A percentile compares a stretch with the other conserved stretches of the same genome.
These are phyloP conservation scores for Solanum lycopersicoides DNA, from an alignment of 257 asterid species.

Conservation along the genomic window DNA sequence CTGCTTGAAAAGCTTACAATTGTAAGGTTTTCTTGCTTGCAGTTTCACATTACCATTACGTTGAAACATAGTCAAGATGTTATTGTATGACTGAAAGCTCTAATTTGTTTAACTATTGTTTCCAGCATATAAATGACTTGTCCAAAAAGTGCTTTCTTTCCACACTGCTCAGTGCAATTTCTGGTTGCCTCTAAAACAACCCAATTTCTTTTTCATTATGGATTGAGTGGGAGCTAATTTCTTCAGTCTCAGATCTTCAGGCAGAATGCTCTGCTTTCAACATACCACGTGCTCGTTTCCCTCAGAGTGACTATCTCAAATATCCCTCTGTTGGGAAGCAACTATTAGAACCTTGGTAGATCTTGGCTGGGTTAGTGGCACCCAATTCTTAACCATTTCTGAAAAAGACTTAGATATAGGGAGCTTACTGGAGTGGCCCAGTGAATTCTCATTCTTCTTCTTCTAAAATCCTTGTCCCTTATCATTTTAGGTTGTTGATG, in stretches of 20 bases:
- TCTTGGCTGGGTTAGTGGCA: not conserved
- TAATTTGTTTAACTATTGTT: not conserved
- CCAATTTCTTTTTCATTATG: not conserved
- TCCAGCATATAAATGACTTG: not conserved
- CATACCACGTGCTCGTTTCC: not conserved
- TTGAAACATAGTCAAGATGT: not conserved
- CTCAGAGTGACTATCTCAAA: not conserved
- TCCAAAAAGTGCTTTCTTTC: not conserved
- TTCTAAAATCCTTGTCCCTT: not conserved
- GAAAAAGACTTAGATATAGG: not conserved
- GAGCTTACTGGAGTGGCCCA: not conserved
- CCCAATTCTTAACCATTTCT: not conserved
- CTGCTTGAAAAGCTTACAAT: constrained; percentile 56
- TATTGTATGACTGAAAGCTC: not conserved
- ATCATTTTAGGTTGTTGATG: not conserved
- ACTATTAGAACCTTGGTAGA: not conserved
- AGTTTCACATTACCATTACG: not conserved
- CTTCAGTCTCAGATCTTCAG: not conserved
- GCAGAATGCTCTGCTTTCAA: not conserved
- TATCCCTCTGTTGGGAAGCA: not conserved
- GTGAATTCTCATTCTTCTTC: not conserved
- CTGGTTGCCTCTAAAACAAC: not conserved
- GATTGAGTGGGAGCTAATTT: not conserved
- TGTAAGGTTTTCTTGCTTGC: constrained; percentile 30
- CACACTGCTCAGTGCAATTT: not conserved